phyloP scores from a whole-genome alignment of 305 asterid genomes.

The Ajuga reptans region DNA sequence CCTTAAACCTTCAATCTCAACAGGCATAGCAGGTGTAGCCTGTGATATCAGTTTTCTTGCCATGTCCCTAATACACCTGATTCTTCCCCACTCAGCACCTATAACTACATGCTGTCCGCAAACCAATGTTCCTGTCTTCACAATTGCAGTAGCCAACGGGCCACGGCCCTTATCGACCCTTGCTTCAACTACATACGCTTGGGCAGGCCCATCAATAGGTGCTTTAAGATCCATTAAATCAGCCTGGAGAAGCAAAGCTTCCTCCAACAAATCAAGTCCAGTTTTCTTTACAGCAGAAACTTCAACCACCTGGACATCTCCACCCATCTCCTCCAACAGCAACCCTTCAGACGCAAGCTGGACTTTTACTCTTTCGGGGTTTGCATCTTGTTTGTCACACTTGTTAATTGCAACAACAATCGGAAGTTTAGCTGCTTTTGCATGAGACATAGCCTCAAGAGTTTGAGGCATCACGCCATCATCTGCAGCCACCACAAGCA shows the following conservation, averaged over 20 bases:
- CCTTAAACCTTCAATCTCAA: conserved; percentile 91
- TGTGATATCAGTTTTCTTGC: conserved; percentile 38
- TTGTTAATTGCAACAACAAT: conserved; percentile 86
- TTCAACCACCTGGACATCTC: conserved; percentile 94
- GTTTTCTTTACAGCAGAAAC: conserved; percentile 69
- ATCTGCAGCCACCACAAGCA: conserved; percentile 97
- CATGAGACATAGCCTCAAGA: conserved; percentile 86
- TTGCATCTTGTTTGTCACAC: conserved; percentile 78
- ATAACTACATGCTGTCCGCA: conserved; percentile 80
- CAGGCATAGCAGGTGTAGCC: conserved; percentile 92
- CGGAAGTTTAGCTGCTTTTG: conserved; percentile 73
- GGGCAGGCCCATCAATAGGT: conserved; percentile 82
- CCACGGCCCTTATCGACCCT: conserved; percentile 93
- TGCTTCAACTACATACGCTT: conserved; percentile 99
- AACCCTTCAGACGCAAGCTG: conserved; percentile 87
- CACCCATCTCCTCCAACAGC: conserved; percentile 86
- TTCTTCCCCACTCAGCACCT: conserved; percentile 96
- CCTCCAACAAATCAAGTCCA: conserved; percentile 83
- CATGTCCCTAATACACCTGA: conserved; percentile 78
- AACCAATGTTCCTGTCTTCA: conserved; percentile 81
- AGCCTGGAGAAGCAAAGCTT: conserved; percentile 87
- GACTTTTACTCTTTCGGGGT: conserved; percentile 71
- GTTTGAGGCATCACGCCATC: conserved; percentile 99
- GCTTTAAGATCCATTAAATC: conserved; percentile 93
- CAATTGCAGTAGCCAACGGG: conserved; percentile 88